Evolutionary conservation across 1,284 basidiomycete species (phyloP), one percentile per base, ranked within the genome.

Genomic region (Apiotrichum domesticum): DNA sequence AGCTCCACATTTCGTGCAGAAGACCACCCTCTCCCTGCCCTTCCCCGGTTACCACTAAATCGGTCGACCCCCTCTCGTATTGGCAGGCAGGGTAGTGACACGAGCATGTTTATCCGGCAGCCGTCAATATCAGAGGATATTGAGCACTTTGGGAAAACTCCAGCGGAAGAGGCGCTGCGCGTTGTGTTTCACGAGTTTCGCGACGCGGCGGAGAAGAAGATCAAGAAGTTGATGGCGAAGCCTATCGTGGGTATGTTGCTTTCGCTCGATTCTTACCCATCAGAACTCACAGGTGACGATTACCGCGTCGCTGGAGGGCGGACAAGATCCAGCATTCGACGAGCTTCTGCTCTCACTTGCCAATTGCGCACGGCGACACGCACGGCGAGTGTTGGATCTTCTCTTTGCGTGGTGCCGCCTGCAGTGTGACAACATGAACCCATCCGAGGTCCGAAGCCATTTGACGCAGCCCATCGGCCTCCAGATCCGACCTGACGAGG

Each of bases 171-270:
- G 66, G 90, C 90, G 1, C 76, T 94, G 37, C 87, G 90, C 67
- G 87, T 89, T 0, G 82, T 93, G 6, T 92, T 93, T 72, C 86
- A 88, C 52, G 84, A 87, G 6, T 93, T 93, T 67, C 87, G 87
- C 3, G 82, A 85, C 0, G 79, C 83, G 2, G 87, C 88, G 0
- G 88, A 93, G 72, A 77, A 78, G 40, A 90, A 90, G 67, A 87
- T 93, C 33, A 83, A 86, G 29, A 74, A 77, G 6, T 88, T 91
- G 64, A 78, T 92, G 47, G 83, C 82, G 4, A 82, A 86, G 62
- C 80, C 82, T 47, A 68, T 87, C 65, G 89, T 90, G 66, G 63
- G 86, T 77, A 14, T 13, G 35, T 32, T 52, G 21, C 32, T 9
- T 44, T 39, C 39, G n/a, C 7, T 13, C 35, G 2, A 32, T n/a